A percentile compares a stretch with the other conserved stretches of the same genome.
These are phyloP conservation scores for Lithohypha guttulata DNA, from an alignment of 2,329 filamentous ascomycete genomes.

Conservation along the genomic window DNA sequence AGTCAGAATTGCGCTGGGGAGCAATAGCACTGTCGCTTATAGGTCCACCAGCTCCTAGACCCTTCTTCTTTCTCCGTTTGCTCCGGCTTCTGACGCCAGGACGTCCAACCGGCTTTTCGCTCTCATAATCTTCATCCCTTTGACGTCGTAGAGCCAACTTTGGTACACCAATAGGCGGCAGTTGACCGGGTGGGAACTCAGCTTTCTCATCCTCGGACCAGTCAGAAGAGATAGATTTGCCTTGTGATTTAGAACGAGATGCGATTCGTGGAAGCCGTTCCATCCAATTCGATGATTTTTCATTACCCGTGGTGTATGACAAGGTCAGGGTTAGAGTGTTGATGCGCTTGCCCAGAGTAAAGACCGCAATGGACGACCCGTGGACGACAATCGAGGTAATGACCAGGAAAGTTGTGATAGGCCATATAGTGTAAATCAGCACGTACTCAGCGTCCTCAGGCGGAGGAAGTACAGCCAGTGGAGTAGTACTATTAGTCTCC, in stretches of 20 bases:
- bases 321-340: constrained; percentile 91
- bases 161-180: constrained; percentile 61
- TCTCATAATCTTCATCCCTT: constrained; percentile 55
- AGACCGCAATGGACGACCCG: constrained; percentile 95
- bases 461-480: constrained; percentile 48
- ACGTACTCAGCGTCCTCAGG: constrained; percentile 51
- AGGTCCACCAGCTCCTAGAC: constrained; percentile 71
- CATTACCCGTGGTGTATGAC: constrained; percentile 84
- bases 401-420: constrained; percentile 86
- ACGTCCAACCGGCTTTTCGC: constrained; percentile 43
- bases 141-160: constrained; percentile 73
- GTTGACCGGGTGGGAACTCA: constrained; percentile 55
- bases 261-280: constrained; percentile 73
- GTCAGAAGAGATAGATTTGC: constrained; percentile 55
- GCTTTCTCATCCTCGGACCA: constrained; percentile 39
- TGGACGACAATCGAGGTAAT: constrained; percentile 91
- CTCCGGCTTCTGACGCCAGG: constrained; percentile 45
- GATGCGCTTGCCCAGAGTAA: constrained; percentile 94
- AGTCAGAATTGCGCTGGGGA: constrained; percentile 42
- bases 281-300: constrained; percentile 90
- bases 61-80: constrained; percentile 58
- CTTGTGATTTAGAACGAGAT: constrained; percentile 74
- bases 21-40: constrained; percentile 83
- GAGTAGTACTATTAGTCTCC: constrained; percentile 64
- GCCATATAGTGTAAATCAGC: constrained; percentile 83